Conservation (phyloP, 208 protist species). For the Leishmania martiniquensis region DNA sequence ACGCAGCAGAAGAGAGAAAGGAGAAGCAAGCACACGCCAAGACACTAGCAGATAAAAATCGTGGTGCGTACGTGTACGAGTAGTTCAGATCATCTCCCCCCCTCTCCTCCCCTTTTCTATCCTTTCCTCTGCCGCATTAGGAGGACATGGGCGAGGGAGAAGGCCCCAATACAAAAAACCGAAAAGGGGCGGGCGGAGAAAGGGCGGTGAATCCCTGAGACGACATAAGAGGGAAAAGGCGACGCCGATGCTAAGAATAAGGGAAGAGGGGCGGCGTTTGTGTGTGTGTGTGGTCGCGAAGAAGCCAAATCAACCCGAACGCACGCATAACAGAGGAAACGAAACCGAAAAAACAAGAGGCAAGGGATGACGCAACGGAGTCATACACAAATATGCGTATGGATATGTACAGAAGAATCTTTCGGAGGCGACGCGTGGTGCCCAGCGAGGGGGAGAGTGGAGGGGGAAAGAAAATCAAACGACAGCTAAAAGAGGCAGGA, state of each 20-base stretch:
- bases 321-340: too few relatives aligned
- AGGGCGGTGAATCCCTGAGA: neutral
- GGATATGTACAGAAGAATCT: too few relatives aligned
- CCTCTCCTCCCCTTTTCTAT: neutral
- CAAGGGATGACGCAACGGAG: too few relatives aligned
- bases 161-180: neutral
- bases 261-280: too few relatives aligned
- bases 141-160: neutral
- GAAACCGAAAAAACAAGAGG: neutral
- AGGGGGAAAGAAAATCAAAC: neutral
- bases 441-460: neutral
- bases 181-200: neutral
- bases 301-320: too few relatives aligned
- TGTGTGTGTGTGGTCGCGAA: too few relatives aligned
- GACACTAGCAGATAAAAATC: neutral
- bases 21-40: neutral
- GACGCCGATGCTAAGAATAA: too few relatives aligned
- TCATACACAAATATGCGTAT: too few relatives aligned
- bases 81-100: neutral
- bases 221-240: neutral
- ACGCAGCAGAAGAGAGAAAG: neutral
- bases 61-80: neutral
- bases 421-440: too few relatives aligned
- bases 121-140: neutral
- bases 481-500: neutral